Conservation (phyloP, 2,329 filamentous ascomycete genomes). For the Talaromyces sp. region DNA sequence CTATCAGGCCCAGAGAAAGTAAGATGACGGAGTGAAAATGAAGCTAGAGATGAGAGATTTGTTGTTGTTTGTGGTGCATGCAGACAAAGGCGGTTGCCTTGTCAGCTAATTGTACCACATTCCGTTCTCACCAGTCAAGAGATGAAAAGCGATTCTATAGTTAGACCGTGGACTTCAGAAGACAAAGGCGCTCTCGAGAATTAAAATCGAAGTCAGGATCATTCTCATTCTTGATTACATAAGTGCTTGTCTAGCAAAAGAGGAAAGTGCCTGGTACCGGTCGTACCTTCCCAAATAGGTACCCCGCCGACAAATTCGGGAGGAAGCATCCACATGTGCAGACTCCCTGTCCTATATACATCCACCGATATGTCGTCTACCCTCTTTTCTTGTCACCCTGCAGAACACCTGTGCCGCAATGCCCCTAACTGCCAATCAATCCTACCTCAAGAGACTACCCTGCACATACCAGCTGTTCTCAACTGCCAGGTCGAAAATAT, state of each 20-base stretch:
- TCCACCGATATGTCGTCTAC: too few species aligned
- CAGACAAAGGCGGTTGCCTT: background rate
- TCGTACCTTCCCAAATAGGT: background rate
- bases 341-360: background rate
- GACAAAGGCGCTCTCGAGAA: background rate
- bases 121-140: background rate
- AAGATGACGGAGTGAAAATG: background rate
- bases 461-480: background rate
- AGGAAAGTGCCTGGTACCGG: background rate
- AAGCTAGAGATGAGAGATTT: background rate
- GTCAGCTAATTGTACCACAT: background rate
- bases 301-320: background rate
- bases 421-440: background rate
- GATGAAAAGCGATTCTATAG: background rate
- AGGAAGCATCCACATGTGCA: background rate
- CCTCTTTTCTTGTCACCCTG: background rate
- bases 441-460: background rate
- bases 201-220: background rate
- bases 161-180: background rate
- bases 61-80: background rate
- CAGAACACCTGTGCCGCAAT: background rate
- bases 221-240: background rate
- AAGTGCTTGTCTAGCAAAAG: background rate
- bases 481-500: background rate
- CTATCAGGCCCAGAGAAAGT: background rate